A percentile compares a stretch with the other conserved stretches of the same genome.
phyloP scores from a whole-genome alignment of 2,329 filamentous ascomycete species.

The Verticillium nubilum region DNA sequence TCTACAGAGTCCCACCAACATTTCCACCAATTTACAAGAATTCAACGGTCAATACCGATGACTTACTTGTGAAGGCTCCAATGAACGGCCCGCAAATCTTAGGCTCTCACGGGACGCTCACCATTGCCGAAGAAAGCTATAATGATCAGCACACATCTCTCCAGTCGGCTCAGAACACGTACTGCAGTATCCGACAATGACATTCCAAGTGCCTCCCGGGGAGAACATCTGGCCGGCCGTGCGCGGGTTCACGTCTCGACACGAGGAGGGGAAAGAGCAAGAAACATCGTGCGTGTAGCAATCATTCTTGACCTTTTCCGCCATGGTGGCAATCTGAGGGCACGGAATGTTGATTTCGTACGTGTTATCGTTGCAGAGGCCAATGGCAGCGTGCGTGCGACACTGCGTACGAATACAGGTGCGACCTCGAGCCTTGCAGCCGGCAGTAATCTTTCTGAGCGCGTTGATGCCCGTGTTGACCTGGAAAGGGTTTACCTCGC shows the following conservation, averaged over 20 bases:
- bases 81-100: no score
- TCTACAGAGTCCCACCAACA: no score
- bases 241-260: neutral
- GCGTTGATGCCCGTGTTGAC: neutral
- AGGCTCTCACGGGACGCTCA: neutral
- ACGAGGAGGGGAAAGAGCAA: neutral
- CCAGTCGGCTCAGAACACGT: neutral
- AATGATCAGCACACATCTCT: neutral
- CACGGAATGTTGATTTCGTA: constrained; percentile 2
- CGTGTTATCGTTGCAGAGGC: constrained; percentile 2
- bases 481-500: neutral
- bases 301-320: neutral
- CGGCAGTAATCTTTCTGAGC: neutral
- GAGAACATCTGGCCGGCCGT: neutral
- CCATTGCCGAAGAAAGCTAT: neutral
- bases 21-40: no score
- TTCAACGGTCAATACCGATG: no score
- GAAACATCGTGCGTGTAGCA: neutral
- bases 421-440: constrained; percentile 1
- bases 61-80: no score
- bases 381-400: neutral
- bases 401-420: constrained; percentile 2
- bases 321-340: neutral
- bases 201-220: neutral
- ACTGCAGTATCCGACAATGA: neutral